These are phyloP conservation scores for Leishmania tarentolae DNA, from an alignment of 208 protist genomes.

Conservation along the genomic window DNA sequence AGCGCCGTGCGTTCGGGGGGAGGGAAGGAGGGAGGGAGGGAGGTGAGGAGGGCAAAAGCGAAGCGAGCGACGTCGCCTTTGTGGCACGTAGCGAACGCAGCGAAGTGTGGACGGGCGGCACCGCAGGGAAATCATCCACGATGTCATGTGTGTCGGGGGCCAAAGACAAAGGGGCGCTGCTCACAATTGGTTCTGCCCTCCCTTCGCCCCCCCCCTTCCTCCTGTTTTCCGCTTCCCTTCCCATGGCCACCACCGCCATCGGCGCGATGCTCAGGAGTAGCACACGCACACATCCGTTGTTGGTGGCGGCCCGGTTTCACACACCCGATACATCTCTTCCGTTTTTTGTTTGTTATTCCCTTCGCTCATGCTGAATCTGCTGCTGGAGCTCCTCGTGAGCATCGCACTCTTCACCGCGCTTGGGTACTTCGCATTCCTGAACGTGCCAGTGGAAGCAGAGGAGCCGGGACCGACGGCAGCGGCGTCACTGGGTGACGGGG, in stretches of 20 bases:
- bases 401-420: constrained; percentile 45
- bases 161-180: neutral
- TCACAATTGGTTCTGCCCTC: neutral
- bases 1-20: neutral
- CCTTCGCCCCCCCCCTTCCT: neutral
- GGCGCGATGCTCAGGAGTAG: neutral
- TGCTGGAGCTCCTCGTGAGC: constrained; percentile 74
- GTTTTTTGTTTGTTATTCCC: neutral
- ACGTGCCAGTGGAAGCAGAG: constrained; percentile 46
- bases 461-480: constrained; percentile 9
- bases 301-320: neutral
- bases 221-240: neutral
- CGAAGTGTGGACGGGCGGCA: neutral
- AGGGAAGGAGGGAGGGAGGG: no score
- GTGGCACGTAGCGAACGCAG: neutral
- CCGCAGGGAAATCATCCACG: neutral
- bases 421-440: constrained; percentile 77
- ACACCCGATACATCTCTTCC: neutral
- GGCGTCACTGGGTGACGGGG: constrained; percentile 5
- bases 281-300: neutral
- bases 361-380: constrained; percentile 41
- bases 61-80: neutral
- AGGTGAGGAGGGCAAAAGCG: no score
- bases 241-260: neutral
- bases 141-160: neutral